Base-by-base conservation (phyloP, 2,329 filamentous ascomycete genomes). In the Apiospora pterosperma region DNA sequence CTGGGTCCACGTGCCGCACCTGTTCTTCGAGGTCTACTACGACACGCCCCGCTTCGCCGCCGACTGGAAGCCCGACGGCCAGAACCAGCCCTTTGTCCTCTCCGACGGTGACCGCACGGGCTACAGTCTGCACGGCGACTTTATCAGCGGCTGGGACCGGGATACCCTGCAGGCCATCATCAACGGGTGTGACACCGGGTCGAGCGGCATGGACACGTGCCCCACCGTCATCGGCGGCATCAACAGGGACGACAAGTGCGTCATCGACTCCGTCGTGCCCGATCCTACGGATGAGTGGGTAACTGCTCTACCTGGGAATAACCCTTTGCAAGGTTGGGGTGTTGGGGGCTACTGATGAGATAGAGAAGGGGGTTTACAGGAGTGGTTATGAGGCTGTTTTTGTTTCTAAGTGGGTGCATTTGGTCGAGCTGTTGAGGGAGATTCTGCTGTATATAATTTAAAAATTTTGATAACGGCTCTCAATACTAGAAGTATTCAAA, bases 61-160 rank as follows among this genome's bases (percentile, higher is more conserved):
- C 69, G 80, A 82, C 71, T 88, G 85, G 85, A 80, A 80, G n/a
- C 78, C 80, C 55, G 79, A 83, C 68, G 80, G 82, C 66, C 85
- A 84, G 70, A 74, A 72, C 28, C 85, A 87, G 77, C 88, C 88
- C 12, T 92, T 92, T 70, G 87, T 92, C 62, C 85, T 91, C 52
- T 80, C 89, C 68, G 88, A 88, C 72, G 90, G 90, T 55, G 90
- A 93, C 64, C 79, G 82, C 21, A 91, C 90, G 11, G 91, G 90
- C 64, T 92, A 86, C 79, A 87, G 87, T 70, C 84, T 84, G 66
- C 90, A 93, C 76, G 90, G 83, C 59, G 90, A 93, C 76, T 93
- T 93, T 78, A 77, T 90, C 69, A 87, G 90, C 67, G 90, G 86
- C n/a, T 93, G 91, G 91, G 87, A 93, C 69, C 80, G 85, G 66